These are phyloP conservation scores for Blastocystis sp. DNA, from an alignment of 352 stramenopile species.

Conservation along the genomic window DNA sequence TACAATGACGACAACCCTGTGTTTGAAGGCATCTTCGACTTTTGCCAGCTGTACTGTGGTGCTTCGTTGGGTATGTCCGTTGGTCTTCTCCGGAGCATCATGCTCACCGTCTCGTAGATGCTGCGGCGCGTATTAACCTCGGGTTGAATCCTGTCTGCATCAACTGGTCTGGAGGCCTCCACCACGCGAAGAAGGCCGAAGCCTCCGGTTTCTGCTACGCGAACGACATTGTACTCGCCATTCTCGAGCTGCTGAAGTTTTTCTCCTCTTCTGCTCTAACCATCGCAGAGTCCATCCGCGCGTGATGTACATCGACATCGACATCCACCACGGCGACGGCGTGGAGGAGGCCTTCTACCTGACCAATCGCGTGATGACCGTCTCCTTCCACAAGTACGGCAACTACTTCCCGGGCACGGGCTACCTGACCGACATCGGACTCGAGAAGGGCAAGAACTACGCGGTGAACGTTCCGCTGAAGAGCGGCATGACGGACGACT, in stretches of 20 bases:
- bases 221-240: slow-evolving; percentile 73
- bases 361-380: slow-evolving; percentile 73
- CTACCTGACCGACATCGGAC: slow-evolving; percentile 69
- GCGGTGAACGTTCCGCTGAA: slow-evolving; percentile 72
- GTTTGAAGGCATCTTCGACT: slow-evolving; percentile 97
- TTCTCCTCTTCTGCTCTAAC: background rate
- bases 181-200: slow-evolving; percentile 74
- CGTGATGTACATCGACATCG: slow-evolving; percentile 74
- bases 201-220: slow-evolving; percentile 74
- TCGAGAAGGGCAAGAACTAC: slow-evolving; percentile 68
- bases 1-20: slow-evolving; percentile 86
- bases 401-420: slow-evolving; percentile 74
- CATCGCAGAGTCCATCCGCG: slow-evolving; percentile 63
- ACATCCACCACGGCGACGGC: slow-evolving; percentile 74
- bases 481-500: slow-evolving; percentile 90
- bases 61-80: slow-evolving; percentile 80
- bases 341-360: slow-evolving; percentile 74
- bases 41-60: slow-evolving; percentile 92
- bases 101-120: slow-evolving; percentile 57
- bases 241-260: slow-evolving; percentile 71
- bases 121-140: slow-evolving; percentile 71
- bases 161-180: slow-evolving; percentile 73
- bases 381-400: slow-evolving; percentile 74
- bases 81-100: background rate
- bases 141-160: slow-evolving; percentile 71